phyloP scores from a whole-genome alignment of 2,329 filamentous ascomycete species.

The Aureobasidium sp. region DNA sequence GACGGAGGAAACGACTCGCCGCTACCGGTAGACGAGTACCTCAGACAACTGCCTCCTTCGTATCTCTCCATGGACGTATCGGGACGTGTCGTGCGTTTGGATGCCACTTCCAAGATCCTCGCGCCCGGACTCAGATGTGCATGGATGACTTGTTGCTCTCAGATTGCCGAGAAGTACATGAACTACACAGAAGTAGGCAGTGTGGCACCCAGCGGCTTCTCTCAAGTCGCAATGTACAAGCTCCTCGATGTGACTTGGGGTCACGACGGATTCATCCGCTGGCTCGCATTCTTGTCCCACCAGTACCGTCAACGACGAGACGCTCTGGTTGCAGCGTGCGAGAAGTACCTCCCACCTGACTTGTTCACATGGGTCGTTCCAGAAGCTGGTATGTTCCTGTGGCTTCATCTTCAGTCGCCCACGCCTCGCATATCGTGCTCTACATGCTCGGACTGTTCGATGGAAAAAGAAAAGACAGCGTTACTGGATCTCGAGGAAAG shows the following conservation, averaged over 20 bases:
- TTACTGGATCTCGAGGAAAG: constrained; percentile 4
- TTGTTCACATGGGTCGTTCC: constrained; percentile 24
- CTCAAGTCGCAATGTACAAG: constrained; percentile 29
- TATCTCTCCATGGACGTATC: constrained; percentile 31
- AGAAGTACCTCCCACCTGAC: constrained; percentile 22
- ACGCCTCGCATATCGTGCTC: neutral
- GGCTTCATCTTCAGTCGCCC: constrained; percentile 18
- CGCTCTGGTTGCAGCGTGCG: constrained; percentile 25
- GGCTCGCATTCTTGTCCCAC: constrained; percentile 24
- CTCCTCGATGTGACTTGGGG: constrained; percentile 30
- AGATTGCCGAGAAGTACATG: constrained; percentile 27
- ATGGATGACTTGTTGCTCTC: constrained; percentile 27
- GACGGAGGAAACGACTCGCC: neutral
- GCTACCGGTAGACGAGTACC: constrained; percentile 2
- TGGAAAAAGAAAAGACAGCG: constrained; percentile 1
- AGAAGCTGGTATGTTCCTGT: constrained; percentile 25
- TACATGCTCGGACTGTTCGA: neutral
- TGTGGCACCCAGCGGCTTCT: constrained; percentile 23
- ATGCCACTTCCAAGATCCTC: constrained; percentile 30
- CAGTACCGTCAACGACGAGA: constrained; percentile 25
- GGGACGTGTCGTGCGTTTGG: constrained; percentile 29
- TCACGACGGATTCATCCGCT: constrained; percentile 27
- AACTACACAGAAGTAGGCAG: constrained; percentile 23
- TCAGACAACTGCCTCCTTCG: constrained; percentile 20
- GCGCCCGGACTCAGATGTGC: constrained; percentile 28